Conservation (phyloP, 2,329 filamentous ascomycete genomes). For the Ustilaginoidea virens region DNA sequence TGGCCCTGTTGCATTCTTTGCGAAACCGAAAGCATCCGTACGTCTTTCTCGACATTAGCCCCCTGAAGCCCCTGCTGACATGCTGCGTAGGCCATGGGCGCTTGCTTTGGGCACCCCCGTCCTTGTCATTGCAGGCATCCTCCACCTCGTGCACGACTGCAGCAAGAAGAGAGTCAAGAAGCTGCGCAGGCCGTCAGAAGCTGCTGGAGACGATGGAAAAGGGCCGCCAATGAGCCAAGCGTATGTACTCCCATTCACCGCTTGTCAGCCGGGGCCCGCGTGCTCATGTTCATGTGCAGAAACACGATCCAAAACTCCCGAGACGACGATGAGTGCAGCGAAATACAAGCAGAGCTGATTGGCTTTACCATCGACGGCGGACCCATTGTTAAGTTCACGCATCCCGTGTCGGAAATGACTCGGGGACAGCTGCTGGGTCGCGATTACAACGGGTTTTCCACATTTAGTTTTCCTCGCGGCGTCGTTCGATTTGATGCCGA, state of each 20-base stretch:
- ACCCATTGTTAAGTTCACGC: slow-evolving; percentile 28
- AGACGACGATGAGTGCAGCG: slow-evolving; percentile 18
- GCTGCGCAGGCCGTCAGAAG: slow-evolving; percentile 10
- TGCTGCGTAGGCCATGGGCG: slow-evolving; percentile 42
- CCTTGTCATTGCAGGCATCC: slow-evolving; percentile 39
- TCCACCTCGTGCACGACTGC: slow-evolving; percentile 30
- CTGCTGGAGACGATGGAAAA: slow-evolving; percentile 10
- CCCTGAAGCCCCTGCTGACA: slow-evolving; percentile 3
- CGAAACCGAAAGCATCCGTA: slow-evolving; percentile 35
- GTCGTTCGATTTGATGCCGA: slow-evolving; percentile 18
- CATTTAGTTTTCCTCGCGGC: slow-evolving; percentile 23
- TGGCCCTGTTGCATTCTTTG: slow-evolving; percentile 35
- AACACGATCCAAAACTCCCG: slow-evolving; percentile 21
- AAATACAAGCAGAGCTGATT: slow-evolving; percentile 21
- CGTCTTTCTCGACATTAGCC: slow-evolving; percentile 8
- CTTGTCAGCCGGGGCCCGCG: background rate
- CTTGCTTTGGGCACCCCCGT: slow-evolving; percentile 45
- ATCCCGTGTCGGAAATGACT: slow-evolving; percentile 15
- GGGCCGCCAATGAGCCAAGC: slow-evolving; percentile 27
- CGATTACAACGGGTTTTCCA: slow-evolving; percentile 17
- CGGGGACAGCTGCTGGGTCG: slow-evolving; percentile 22
- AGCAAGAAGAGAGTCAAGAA: slow-evolving; percentile 20
- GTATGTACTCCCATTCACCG: slow-evolving; percentile 15
- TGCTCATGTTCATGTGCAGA: slow-evolving; percentile 4
- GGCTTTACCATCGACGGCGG: slow-evolving; percentile 30